Conservation (phyloP, 768 basidiomycete genomes). For the Goffeauzyma gilvescens region DNA sequence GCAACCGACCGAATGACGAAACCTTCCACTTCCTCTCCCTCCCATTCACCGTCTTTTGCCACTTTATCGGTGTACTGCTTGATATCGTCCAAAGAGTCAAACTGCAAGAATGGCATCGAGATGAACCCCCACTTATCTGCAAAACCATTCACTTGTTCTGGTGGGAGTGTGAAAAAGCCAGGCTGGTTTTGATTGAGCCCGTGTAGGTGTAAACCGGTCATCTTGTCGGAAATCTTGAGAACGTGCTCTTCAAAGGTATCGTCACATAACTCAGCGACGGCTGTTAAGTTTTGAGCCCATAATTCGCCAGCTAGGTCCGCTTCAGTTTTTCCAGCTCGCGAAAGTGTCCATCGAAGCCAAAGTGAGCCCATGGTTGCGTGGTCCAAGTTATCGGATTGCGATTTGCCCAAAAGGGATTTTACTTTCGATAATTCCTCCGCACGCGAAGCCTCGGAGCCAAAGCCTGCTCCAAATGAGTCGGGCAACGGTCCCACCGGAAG, state of each 20-base stretch:
- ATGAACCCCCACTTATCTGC: conserved; percentile 86
- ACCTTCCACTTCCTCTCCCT: conserved; percentile 70
- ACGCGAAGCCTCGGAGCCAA: no score
- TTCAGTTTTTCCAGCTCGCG: conserved; percentile 44
- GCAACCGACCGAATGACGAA: conserved; percentile 64
- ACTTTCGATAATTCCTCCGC: neutral
- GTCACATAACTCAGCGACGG: conserved; percentile 91
- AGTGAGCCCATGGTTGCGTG: conserved; percentile 68
- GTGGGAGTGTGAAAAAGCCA: conserved; percentile 54
- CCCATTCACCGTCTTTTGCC: conserved; percentile 53
- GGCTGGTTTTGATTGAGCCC: conserved; percentile 56
- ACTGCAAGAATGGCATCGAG: conserved; percentile 43
- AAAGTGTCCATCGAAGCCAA: conserved; percentile 60
- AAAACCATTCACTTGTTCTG: conserved; percentile 51
- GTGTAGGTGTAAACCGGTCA: conserved; percentile 79
- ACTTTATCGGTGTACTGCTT: conserved; percentile 51
- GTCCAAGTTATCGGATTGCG: conserved; percentile 31
- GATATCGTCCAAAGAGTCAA: conserved; percentile 50
- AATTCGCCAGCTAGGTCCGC: conserved; percentile 53
- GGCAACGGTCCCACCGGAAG: no score
- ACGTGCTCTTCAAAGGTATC: conserved; percentile 96
- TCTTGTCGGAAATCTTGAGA: conserved; percentile 56
- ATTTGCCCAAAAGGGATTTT: no score
- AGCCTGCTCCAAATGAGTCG: no score
- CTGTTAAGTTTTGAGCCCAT: conserved; percentile 71